These are phyloP conservation scores for Xanthoconium stramineum DNA, from an alignment of 768 basidiomycete genomes.

Conservation along the genomic window DNA sequence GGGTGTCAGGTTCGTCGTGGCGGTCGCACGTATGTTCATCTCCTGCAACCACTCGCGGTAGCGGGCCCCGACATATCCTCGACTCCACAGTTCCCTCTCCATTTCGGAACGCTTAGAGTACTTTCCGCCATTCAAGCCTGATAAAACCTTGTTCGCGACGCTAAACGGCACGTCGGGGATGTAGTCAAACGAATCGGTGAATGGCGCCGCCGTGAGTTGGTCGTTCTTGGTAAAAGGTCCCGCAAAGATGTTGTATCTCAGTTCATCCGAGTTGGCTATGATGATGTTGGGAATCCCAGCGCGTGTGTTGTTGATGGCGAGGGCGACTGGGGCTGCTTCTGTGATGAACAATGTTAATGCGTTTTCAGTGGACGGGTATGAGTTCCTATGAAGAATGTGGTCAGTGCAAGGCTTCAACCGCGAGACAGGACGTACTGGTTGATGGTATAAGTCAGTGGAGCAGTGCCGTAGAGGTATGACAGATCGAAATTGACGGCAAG, in stretches of 20 bases:
- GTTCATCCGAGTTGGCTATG: conserved; percentile 59
- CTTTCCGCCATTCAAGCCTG: conserved; percentile 46
- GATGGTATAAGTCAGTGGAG: conserved; percentile 74
- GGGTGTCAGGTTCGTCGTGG: conserved; percentile 49
- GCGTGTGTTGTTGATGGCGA: conserved; percentile 62
- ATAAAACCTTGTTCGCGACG: conserved; percentile 52
- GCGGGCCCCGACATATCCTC: conserved; percentile 48
- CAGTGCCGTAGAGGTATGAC: conserved; percentile 58
- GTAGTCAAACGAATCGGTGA: conserved; percentile 60
- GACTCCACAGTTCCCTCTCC: conserved; percentile 31
- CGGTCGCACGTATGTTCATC: conserved; percentile 43
- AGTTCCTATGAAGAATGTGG: conserved; percentile 37
- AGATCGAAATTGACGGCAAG: conserved; percentile 63
- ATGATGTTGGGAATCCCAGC: conserved; percentile 58
- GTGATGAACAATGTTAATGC: conserved; percentile 57
- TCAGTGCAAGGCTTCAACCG: background rate
- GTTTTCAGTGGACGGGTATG: conserved; percentile 60
- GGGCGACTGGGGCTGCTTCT: conserved; percentile 51
- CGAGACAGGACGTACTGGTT: conserved; percentile 41
- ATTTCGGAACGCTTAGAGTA: conserved; percentile 14
- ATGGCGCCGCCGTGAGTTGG: conserved; percentile 73
- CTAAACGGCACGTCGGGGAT: conserved; percentile 51
- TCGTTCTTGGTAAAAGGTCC: conserved; percentile 81
- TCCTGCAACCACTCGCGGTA: conserved; percentile 58
- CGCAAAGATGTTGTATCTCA: conserved; percentile 63